Base-by-base conservation (phyloP, 805 yeast species). In the Candida namnaoensis region DNA sequence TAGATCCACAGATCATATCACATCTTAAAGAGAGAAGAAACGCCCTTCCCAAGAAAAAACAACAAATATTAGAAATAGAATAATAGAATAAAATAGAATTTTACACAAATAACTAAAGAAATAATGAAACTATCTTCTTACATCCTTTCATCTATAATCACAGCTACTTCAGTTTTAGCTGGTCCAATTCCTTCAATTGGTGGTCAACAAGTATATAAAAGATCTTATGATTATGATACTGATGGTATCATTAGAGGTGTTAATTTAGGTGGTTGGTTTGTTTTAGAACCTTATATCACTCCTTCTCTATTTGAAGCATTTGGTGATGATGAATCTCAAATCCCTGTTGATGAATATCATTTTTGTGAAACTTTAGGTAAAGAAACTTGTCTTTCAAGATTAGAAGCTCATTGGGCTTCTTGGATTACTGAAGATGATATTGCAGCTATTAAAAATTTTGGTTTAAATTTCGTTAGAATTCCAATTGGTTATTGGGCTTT, bases 401-500 rank as follows among this genome's bases (percentile, higher is more conserved):
- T 90, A 45, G 64, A 71, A 35, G 52, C 71, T 32, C 98, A 90
- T 64, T 90, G 96, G 96, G 58, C 67, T 38, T 66, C 84, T 13
- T 90, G 84, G 78, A 74, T 77, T 57, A 79, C 81, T 8, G 95
- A 84, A 60, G 53, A 60, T 23, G 96, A 90, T 60, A 80, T 91
- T 52, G 49, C 61, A 39, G 56, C 67, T 41, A 85, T 90, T 41
- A 69, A 71, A 5, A 54, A 51, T 11, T 68, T 68, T 42, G 96
- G 96, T 2, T 69, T 90, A 48, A 91, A 90, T 62, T 69, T 82
- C 49, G 96, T 88, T 19, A 78, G 97, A 54, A 82, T 90, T 45
- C 97, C 98, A 37, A 76, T 90, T 42, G 96, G 96, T 10, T 90
- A 90, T 66, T 91, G 98, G 98, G 96, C 96, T 9, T 87, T 85